These are phyloP conservation scores for Hypomontagnella monticulosa DNA, from an alignment of 495 filamentous ascomycete genomes.

Conservation along the genomic window DNA sequence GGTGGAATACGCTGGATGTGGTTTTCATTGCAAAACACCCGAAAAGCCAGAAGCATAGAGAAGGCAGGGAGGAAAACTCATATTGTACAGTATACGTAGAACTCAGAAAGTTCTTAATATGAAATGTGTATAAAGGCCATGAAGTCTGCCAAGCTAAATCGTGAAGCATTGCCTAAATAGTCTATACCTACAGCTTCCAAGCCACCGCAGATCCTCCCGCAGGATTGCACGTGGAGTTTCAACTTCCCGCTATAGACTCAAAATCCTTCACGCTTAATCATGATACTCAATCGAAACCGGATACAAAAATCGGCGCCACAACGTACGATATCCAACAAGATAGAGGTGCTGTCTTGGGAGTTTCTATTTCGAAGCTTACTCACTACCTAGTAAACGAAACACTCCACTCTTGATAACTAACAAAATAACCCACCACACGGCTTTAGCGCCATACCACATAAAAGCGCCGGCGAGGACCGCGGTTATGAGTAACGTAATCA, in stretches of 20 bases:
- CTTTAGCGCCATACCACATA: conserved; percentile 29
- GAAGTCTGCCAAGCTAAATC: too few species aligned
- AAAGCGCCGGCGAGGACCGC: conserved; percentile 15
- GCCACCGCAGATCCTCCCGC: conserved; percentile 14
- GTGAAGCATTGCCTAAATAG: too few species aligned
- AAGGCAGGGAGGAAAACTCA: background rate
- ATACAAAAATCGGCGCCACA: conserved; percentile 7
- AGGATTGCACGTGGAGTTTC: conserved; percentile 13
- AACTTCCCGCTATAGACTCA: background rate
- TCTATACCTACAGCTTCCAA: background rate
- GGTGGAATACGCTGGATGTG: background rate
- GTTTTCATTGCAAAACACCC: background rate
- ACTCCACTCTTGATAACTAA: background rate
- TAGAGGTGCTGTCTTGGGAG: too few species aligned
- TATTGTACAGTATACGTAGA: background rate
- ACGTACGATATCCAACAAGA: background rate
- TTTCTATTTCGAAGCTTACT: too few species aligned
- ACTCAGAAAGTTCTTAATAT: background rate
- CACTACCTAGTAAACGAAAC: too few species aligned
- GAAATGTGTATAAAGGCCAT: background rate
- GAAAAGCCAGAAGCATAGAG: background rate
- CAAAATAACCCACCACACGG: conserved; percentile 5
- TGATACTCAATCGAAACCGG: background rate
- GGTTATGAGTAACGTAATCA: conserved; percentile 32
- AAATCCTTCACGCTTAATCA: conserved; percentile 1